Evolutionary conservation across 306 rosid species (phyloP).

Genomic region (Spatholobus suberectus): DNA sequence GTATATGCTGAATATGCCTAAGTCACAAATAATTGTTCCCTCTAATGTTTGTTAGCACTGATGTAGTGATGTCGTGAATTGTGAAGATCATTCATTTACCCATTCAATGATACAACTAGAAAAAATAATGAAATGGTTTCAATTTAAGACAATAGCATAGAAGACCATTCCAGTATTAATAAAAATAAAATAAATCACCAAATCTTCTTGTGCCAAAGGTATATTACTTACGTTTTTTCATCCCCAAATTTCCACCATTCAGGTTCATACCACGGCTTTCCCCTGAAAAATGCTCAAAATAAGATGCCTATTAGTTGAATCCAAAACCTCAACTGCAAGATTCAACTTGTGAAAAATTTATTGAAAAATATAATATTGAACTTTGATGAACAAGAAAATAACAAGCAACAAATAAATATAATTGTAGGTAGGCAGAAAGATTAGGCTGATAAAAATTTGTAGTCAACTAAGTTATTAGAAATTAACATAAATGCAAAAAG

Average conservation of each 20-base stretch:
- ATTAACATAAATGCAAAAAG: constrained; percentile 24
- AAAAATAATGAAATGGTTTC: constrained; percentile 10
- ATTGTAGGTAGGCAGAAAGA: neutral
- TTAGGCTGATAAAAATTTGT: neutral
- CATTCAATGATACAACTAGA: constrained; percentile 8
- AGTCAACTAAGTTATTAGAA: neutral
- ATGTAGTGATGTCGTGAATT: neutral
- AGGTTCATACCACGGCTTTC: constrained; percentile 96
- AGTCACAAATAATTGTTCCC: constrained; percentile 16
- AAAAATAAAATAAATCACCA: constrained; percentile 11
- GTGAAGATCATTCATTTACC: constrained; percentile 19
- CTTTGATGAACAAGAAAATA: constrained; percentile 29
- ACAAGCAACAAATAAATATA: constrained; percentile 5
- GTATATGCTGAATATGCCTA: neutral
- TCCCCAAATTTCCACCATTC: constrained; percentile 99
- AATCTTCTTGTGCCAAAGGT: constrained; percentile 26
- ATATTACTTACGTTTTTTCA: constrained; percentile 84
- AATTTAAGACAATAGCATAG: neutral
- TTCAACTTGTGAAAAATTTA: constrained; percentile 1
- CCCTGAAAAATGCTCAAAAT: constrained; percentile 60
- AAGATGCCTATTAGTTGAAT: constrained; percentile 33
- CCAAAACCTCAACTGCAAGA: constrained; percentile 20
- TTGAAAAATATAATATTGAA: neutral
- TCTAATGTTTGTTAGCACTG: constrained; percentile 14
- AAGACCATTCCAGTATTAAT: neutral